Percentiles rank a stretch among this genome's conserved stretches.
phyloP scores from a whole-genome alignment of 768 basidiomycete species.

The Termitomyces sp. region DNA sequence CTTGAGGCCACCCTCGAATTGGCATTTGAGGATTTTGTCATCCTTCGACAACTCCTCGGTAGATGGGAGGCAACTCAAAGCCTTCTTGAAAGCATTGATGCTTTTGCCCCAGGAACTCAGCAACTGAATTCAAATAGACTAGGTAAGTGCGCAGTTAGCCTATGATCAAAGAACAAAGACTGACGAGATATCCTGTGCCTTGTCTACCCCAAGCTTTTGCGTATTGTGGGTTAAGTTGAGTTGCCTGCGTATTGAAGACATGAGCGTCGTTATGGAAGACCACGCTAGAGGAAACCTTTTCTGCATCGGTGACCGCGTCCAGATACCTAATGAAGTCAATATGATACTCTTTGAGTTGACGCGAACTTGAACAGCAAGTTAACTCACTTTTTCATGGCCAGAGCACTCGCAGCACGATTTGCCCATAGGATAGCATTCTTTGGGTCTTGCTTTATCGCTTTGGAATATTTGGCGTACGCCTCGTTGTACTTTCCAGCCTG shows the following conservation, averaged over 20 bases:
- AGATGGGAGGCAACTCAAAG: constrained; percentile 26
- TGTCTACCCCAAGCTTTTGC: constrained; percentile 40
- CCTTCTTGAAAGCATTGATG: constrained; percentile 27
- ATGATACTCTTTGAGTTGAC: not conserved
- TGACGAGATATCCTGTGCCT: constrained; percentile 29
- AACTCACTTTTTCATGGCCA: constrained; percentile 32
- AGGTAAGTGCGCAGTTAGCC: not conserved
- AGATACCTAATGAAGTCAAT: constrained; percentile 22
- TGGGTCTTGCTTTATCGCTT: constrained; percentile 36
- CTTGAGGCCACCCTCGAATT: constrained; percentile 28
- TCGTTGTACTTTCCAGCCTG: constrained; percentile 26
- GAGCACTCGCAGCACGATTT: constrained; percentile 41
- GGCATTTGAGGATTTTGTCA: constrained; percentile 30
- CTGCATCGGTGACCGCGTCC: constrained; percentile 28
- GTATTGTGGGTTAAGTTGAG: constrained; percentile 34
- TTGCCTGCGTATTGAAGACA: constrained; percentile 24
- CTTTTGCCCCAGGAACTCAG: constrained; percentile 17
- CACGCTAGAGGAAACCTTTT: constrained; percentile 18
- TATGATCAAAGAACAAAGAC: not conserved
- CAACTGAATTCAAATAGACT: constrained; percentile 12
- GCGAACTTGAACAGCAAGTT: not conserved
- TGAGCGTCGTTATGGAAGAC: not conserved
- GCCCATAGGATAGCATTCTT: constrained; percentile 38
- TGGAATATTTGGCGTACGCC: constrained; percentile 37
- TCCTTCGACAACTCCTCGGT: constrained; percentile 22